phyloP scores from a whole-genome alignment of 805 yeast genomes.

The Nakazawaea populi region DNA sequence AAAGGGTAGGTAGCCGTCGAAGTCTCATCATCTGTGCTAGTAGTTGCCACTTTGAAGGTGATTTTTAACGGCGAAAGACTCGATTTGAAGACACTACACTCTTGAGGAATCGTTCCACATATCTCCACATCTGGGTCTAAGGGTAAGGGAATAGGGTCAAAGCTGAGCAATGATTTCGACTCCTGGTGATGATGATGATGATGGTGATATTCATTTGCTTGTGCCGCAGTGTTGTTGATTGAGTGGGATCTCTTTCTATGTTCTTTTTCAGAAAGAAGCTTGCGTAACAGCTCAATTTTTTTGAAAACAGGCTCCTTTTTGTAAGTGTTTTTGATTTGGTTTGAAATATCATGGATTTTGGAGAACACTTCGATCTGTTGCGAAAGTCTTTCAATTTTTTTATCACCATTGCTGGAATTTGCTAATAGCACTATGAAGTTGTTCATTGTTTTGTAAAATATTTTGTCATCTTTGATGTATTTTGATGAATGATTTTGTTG shows the following conservation, averaged over 20 bases:
- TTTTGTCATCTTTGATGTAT: slow-evolving; percentile 5
- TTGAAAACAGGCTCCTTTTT: slow-evolving; percentile 72
- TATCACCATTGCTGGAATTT: slow-evolving; percentile 18
- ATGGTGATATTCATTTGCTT: not conserved
- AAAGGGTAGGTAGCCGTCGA: slow-evolving; percentile 55
- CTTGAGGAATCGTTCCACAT: slow-evolving; percentile 72
- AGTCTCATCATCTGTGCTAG: not conserved
- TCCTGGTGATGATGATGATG: slow-evolving; percentile 12
- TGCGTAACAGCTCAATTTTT: slow-evolving; percentile 64
- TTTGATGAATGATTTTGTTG: not conserved
- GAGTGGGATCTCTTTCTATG: slow-evolving; percentile 1
- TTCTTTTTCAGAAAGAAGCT: slow-evolving; percentile 46
- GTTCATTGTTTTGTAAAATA: slow-evolving; percentile 22
- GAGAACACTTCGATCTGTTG: slow-evolving; percentile 65
- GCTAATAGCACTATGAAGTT: slow-evolving; percentile 22
- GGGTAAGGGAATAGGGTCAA: slow-evolving; percentile 63
- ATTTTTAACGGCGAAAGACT: slow-evolving; percentile 86
- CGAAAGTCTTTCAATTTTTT: slow-evolving; percentile 23
- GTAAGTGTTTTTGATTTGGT: slow-evolving; percentile 46
- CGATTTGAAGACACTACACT: slow-evolving; percentile 84
- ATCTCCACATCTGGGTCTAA: slow-evolving; percentile 74
- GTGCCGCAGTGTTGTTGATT: not conserved
- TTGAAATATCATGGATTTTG: slow-evolving; percentile 59
- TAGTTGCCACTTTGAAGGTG: slow-evolving; percentile 51
- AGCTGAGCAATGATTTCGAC: slow-evolving; percentile 28